Base-by-base conservation (phyloP, 1,284 basidiomycete genomes). In the Kwoniella shivajii region DNA sequence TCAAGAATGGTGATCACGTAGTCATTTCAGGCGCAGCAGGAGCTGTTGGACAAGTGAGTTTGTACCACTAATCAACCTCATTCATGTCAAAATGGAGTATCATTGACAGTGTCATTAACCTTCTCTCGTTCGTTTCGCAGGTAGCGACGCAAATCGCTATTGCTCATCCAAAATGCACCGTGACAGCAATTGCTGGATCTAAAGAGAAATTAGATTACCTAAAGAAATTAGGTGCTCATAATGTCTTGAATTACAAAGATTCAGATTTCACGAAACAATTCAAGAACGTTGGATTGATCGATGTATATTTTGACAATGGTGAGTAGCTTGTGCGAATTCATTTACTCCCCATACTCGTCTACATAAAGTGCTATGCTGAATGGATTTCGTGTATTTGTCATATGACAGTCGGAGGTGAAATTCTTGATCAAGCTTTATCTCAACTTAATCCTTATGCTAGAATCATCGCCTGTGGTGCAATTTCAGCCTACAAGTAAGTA, bases 21-120 rank as follows among this genome's bases (percentile, higher is more conserved):
- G 83, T 94, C 26, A 87, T 95, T 20, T 90, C 89, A 1, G 92
- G 90, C 20, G 92, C 92, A 0, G 92, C 91, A 20, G 92, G 92
- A n/a, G 86, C 90, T 3, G 89, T 91, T 18, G 78, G 81, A 20
- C 70, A 68, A 64, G 83, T 81, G 53, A 63, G 80, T 76, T 14
- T 14, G 16, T n/a, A n/a, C 14, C 33, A 41, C 31, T 22, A 6
- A 22, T 54, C 27, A 9, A 20, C 38, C 13, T 18, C n/a, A 9
- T 5, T 24, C 41, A 44, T 34, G n/a, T n/a, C n/a, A n/a, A n/a
- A n/a, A n/a, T n/a, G n/a, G 11, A 3, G 20, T 38, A 11, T n/a
- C 4, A 20, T 16, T 30, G 14, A 16, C n/a, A 33, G 11, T 3
- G 6, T 16, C 11, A 6, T n/a, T 22, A 11, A 38, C 36, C 26